Evolutionary conservation across 1,284 basidiomycete genomes (phyloP).

Genomic region (Lignosus rhinocerotis): DNA sequence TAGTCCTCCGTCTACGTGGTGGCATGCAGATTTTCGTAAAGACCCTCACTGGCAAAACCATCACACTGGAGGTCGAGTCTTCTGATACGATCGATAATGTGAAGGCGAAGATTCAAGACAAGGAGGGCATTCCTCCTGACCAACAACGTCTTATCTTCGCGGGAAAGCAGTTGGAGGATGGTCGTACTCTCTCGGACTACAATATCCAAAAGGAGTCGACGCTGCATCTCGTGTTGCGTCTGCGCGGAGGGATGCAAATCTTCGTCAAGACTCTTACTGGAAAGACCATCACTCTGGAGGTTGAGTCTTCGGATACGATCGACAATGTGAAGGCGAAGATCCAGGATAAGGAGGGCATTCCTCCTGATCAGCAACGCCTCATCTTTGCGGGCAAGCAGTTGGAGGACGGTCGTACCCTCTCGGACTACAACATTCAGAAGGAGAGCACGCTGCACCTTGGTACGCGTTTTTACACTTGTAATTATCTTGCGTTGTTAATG

Average conservation of each 20-base stretch:
- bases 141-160: slow-evolving; percentile 85
- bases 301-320: slow-evolving; percentile 76
- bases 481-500: neutral
- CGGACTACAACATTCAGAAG: slow-evolving; percentile 35
- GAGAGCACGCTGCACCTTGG: slow-evolving; percentile 33
- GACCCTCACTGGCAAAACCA: slow-evolving; percentile 82
- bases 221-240: slow-evolving; percentile 44
- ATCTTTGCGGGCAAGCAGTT: slow-evolving; percentile 81
- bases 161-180: slow-evolving; percentile 80
- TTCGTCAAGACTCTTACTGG: slow-evolving; percentile 75
- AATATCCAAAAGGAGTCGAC: slow-evolving; percentile 78
- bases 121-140: slow-evolving; percentile 84
- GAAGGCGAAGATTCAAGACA: slow-evolving; percentile 84
- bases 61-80: slow-evolving; percentile 87
- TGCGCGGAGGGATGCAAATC: slow-evolving; percentile 35
- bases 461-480: slow-evolving; percentile 5
- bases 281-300: slow-evolving; percentile 81
- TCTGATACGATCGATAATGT: slow-evolving; percentile 90
- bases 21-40: slow-evolving; percentile 82
- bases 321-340: slow-evolving; percentile 76
- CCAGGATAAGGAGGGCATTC: slow-evolving; percentile 77
- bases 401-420: slow-evolving; percentile 64
- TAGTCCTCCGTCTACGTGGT: slow-evolving; percentile 66
- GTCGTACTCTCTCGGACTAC: slow-evolving; percentile 76
- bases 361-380: slow-evolving; percentile 73